These are phyloP conservation scores for Exsudoporus floridanus DNA, from an alignment of 1,284 basidiomycete species.

Conservation along the genomic window DNA sequence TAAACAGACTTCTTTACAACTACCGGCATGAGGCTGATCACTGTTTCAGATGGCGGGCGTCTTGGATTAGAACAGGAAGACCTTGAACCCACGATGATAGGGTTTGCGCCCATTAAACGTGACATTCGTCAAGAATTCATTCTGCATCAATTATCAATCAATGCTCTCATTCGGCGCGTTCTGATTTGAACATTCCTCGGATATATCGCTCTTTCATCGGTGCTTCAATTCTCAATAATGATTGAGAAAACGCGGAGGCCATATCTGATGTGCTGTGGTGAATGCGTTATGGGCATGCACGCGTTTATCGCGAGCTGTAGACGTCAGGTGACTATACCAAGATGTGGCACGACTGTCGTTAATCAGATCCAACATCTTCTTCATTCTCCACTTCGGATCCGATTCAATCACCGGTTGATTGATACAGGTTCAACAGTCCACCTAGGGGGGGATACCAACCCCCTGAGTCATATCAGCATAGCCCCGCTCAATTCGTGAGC, in stretches of 20 bases:
- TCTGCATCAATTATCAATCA: background rate
- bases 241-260: background rate
- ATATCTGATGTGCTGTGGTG: constrained; percentile 1
- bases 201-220: constrained; percentile 6
- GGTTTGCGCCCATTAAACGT: constrained; percentile 17
- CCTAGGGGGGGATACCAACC: background rate
- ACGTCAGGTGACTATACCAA: constrained; percentile 1
- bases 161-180: background rate
- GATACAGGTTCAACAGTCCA: background rate
- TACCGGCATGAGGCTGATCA: background rate
- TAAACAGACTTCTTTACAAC: background rate
- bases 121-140: constrained; percentile 1
- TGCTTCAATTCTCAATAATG: background rate
- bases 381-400: constrained; percentile 3
- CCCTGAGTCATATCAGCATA: background rate
- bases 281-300: constrained; percentile 5
- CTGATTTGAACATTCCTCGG: constrained; percentile 5
- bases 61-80: background rate
- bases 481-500: constrained; percentile 1
- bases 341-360: background rate
- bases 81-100: constrained; percentile 7
- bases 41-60: background rate
- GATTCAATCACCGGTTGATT: constrained; percentile 11
- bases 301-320: background rate
- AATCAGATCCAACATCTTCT: background rate